phyloP scores from a whole-genome alignment of 148 eudicot species.

The Cornus florida region DNA sequence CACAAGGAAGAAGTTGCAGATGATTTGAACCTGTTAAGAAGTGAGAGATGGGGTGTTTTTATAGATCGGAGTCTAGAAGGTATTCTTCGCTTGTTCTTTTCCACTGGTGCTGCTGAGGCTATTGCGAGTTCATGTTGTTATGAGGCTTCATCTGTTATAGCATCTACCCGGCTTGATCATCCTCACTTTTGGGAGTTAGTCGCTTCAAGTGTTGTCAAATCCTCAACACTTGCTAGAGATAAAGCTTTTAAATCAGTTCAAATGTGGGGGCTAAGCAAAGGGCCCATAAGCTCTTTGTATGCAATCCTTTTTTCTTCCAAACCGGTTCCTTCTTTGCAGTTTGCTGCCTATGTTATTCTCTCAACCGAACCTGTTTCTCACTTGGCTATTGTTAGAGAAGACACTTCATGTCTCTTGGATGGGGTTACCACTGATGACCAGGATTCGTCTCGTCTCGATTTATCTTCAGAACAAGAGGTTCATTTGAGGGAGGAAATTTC shows the following conservation, averaged over 20 bases:
- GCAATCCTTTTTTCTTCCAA: constrained; percentile 74
- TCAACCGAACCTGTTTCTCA: constrained; percentile 62
- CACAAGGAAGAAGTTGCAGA: constrained; percentile 34
- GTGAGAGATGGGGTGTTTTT: constrained; percentile 51
- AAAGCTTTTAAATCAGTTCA: constrained; percentile 77
- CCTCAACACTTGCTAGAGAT: constrained; percentile 70
- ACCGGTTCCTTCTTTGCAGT: constrained; percentile 61
- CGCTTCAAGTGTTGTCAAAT: constrained; percentile 52
- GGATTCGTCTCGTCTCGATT: constrained; percentile 39
- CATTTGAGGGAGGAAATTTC: constrained; percentile 71
- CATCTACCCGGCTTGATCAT: constrained; percentile 46
- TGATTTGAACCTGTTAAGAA: constrained; percentile 33
- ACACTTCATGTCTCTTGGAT: constrained; percentile 23
- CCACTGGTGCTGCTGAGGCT: constrained; percentile 75
- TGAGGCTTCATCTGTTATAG: constrained; percentile 53
- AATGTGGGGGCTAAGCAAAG: constrained; percentile 85
- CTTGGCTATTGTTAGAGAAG: constrained; percentile 42
- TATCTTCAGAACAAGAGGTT: constrained; percentile 44
- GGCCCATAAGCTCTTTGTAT: constrained; percentile 73
- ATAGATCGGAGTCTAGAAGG: constrained; percentile 73
- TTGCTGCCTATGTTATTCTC: constrained; percentile 81
- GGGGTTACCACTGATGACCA: constrained; percentile 33
- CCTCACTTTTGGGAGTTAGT: constrained; percentile 80
- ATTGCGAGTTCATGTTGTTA: constrained; percentile 42
- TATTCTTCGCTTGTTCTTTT: constrained; percentile 81